These are phyloP conservation scores for Nicotiana tomentosiformis DNA, from an alignment of 257 asterid genomes.

Conservation along the genomic window DNA sequence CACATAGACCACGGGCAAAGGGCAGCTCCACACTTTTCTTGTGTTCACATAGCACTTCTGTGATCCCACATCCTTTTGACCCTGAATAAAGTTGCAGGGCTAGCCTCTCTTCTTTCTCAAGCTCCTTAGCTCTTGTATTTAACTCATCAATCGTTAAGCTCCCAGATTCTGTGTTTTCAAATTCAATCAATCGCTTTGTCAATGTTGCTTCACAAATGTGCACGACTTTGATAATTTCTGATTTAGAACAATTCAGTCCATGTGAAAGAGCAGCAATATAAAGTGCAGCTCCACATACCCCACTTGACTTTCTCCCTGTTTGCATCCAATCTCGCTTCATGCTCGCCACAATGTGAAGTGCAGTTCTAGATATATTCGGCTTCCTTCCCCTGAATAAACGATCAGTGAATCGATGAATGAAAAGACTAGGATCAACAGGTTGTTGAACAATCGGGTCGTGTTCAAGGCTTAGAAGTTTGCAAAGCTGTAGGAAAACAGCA, in stretches of 20 bases:
- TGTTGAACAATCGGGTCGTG: conserved; percentile 60
- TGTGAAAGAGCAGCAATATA: conserved; percentile 76
- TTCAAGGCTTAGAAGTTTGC: conserved; percentile 62
- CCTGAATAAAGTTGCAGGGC: conserved; percentile 16
- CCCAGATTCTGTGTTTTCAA: conserved; percentile 81
- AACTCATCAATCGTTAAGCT: conserved; percentile 84
- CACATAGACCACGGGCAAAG: conserved; percentile 74
- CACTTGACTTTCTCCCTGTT: conserved; percentile 98
- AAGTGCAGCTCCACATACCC: conserved; percentile 90
- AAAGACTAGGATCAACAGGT: conserved; percentile 87
- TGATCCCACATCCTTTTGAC: conserved; percentile 32
- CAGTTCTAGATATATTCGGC: conserved; percentile 20
- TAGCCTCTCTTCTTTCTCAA: conserved; percentile 30
- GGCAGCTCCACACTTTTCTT: conserved; percentile 40
- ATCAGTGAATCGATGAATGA: conserved; percentile 66
- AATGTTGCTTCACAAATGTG: conserved; percentile 85
- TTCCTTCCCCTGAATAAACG: conserved; percentile 43
- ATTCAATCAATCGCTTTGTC: conserved; percentile 79
- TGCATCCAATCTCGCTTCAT: conserved; percentile 98
- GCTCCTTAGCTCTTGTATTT: conserved; percentile 54
- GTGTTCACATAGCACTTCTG: conserved; percentile 48
- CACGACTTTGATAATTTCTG: conserved; percentile 68
- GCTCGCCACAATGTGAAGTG: conserved; percentile 43
- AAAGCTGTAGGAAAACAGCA: conserved; percentile 77
- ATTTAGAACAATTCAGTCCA: conserved; percentile 59